Conservation (phyloP, 164 flowering plant species). For the Santalum album region DNA sequence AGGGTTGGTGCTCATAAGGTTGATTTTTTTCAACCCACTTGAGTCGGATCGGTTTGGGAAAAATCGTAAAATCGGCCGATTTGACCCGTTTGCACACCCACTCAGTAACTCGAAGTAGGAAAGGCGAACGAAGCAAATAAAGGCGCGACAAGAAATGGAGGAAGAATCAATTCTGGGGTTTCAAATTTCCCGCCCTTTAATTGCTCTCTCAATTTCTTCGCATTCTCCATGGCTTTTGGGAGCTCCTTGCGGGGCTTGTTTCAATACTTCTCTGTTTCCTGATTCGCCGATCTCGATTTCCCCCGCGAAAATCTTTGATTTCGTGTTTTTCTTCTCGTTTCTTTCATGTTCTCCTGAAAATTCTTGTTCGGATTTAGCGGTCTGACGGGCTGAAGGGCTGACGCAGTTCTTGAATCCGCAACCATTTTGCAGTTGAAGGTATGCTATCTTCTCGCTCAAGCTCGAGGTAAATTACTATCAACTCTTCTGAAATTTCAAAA, state of each 20-base stretch:
- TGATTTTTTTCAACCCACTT: too few relatives aligned
- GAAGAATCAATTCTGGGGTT: conserved; percentile 1
- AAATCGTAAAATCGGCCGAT: too few relatives aligned
- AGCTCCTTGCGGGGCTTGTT: too few relatives aligned
- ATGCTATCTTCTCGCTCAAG: background rate
- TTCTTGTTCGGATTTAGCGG: background rate
- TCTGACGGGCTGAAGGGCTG: too few relatives aligned
- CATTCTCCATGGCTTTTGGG: conserved; percentile 3
- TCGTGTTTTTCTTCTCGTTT: background rate
- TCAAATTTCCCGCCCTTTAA: background rate
- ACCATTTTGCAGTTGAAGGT: background rate
- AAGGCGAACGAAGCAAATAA: too few relatives aligned
- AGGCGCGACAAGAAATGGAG: too few relatives aligned
- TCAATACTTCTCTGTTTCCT: too few relatives aligned
- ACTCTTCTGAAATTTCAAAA: too few relatives aligned
- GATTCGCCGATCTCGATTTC: background rate
- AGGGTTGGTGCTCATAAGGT: too few relatives aligned
- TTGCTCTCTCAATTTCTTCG: background rate
- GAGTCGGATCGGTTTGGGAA: too few relatives aligned
- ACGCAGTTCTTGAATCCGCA: background rate
- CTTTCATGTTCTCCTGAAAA: conserved; percentile 10
- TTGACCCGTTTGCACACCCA: too few relatives aligned
- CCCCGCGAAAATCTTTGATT: background rate
- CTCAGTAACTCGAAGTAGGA: too few relatives aligned
- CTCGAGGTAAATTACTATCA: background rate